A percentile compares a stretch with the other conserved stretches of the same genome.
phyloP scores from a whole-genome alignment of 306 rosid genomes.

The Quercus ilex region DNA sequence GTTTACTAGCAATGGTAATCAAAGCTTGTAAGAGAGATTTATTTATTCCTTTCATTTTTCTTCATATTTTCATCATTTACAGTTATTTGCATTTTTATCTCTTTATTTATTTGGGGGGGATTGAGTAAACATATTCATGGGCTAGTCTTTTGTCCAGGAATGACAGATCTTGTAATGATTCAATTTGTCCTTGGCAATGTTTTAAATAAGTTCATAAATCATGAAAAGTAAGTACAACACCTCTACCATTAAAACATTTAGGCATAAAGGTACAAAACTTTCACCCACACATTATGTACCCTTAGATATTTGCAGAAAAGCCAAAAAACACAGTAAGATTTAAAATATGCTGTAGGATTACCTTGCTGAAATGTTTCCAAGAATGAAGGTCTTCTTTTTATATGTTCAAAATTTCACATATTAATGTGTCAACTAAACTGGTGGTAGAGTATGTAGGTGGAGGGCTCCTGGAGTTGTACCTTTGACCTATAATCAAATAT shows the following conservation, averaged over 20 bases:
- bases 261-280: background rate
- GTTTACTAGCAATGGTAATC: background rate
- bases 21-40: background rate
- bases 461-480: background rate
- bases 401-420: too few species aligned
- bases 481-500: slow-evolving; percentile 6
- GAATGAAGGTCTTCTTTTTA: background rate
- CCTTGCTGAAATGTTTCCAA: background rate
- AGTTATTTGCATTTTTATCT: background rate
- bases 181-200: background rate
- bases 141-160: background rate
- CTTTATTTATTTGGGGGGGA: too few species aligned
- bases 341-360: background rate
- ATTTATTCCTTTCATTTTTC: background rate
- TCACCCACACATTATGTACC: background rate
- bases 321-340: background rate
- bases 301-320: background rate
- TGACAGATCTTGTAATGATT: background rate
- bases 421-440: background rate
- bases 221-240: background rate
- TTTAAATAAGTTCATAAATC: background rate
- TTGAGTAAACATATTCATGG: background rate
- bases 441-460: background rate
- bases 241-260: background rate
- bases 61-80: background rate